Evolutionary conservation across 2,329 filamentous ascomycete species (phyloP).

Genomic region (Diatrype stigma): DNA sequence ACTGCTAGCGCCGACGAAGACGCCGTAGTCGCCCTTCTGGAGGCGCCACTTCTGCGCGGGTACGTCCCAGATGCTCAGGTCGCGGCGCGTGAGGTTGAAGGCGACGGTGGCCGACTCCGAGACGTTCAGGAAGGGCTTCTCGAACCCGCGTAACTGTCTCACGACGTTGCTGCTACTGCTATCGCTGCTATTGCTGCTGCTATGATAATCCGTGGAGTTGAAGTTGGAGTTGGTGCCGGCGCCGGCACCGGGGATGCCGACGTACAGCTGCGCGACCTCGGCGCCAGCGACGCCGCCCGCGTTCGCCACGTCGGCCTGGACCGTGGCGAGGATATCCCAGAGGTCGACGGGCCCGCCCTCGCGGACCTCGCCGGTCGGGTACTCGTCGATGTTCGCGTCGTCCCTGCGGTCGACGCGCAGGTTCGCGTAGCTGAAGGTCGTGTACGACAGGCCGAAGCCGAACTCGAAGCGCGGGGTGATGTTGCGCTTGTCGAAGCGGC

Average conservation of each 20-base stretch:
- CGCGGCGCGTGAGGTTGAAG: slow-evolving; percentile 56
- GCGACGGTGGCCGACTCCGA: slow-evolving; percentile 39
- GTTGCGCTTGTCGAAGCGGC: slow-evolving; percentile 45
- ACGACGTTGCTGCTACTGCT: slow-evolving; percentile 40
- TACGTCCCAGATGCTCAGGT: slow-evolving; percentile 64
- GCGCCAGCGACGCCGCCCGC: slow-evolving; percentile 37
- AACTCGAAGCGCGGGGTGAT: slow-evolving; percentile 52
- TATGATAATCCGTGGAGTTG: slow-evolving; percentile 15
- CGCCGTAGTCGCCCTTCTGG: slow-evolving; percentile 38
- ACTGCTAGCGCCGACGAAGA: slow-evolving; percentile 47
- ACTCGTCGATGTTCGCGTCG: slow-evolving; percentile 26
- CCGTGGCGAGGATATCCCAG: slow-evolving; percentile 41
- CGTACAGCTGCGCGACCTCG: slow-evolving; percentile 47
- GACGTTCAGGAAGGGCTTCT: slow-evolving; percentile 50
- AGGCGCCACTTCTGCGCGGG: slow-evolving; percentile 57
- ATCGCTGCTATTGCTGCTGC: too few relatives aligned
- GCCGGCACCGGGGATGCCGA: slow-evolving; percentile 34
- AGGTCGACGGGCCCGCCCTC: slow-evolving; percentile 44
- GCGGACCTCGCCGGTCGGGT: slow-evolving; percentile 34
- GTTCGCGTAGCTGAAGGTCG: slow-evolving; percentile 45
- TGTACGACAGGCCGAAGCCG: slow-evolving; percentile 54
- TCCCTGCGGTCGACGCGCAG: slow-evolving; percentile 32
- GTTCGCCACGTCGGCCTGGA: slow-evolving; percentile 38
- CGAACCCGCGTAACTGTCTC: slow-evolving; percentile 61
- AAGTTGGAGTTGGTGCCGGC: too few relatives aligned